Evolutionary conservation across 352 stramenopile genomes (phyloP).

Genomic region (Peronospora destructor): DNA sequence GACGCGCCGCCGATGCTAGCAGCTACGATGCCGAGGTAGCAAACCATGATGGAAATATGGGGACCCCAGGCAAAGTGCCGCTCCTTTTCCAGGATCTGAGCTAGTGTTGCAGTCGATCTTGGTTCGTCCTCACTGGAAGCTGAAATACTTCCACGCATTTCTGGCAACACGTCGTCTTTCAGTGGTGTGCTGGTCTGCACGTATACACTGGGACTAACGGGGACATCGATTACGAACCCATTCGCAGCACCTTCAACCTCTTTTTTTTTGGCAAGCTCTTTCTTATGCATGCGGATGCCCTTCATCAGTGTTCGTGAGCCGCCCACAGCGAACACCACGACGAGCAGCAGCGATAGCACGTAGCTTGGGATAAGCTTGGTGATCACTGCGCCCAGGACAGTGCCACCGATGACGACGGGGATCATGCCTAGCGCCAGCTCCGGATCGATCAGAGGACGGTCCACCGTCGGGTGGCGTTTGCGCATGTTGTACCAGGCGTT

Average conservation of each 20-base stretch:
- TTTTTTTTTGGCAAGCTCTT: constrained; percentile 34
- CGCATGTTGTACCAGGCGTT: constrained; percentile 60
- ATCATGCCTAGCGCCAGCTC: constrained; percentile 57
- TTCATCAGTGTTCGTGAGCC: constrained; percentile 28
- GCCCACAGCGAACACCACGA: constrained; percentile 33
- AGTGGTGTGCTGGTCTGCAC: constrained; percentile 16
- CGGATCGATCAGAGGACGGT: constrained; percentile 52
- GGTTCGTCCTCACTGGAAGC: constrained; percentile 4
- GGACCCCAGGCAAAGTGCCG: constrained; percentile 33
- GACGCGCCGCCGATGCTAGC: constrained; percentile 24
- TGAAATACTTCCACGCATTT: constrained; percentile 16
- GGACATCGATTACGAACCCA: constrained; percentile 3
- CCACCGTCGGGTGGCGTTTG: constrained; percentile 48
- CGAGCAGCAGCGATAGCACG: constrained; percentile 49
- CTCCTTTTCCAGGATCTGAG: constrained; percentile 31
- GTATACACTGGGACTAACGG: constrained; percentile 14
- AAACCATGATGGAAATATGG: constrained; percentile 36
- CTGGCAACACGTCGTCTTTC: constrained; percentile 6
- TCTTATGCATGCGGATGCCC: constrained; percentile 27
- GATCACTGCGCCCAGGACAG: constrained; percentile 46
- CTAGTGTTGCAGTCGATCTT: constrained; percentile 3
- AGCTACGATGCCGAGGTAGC: constrained; percentile 33
- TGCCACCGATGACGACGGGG: constrained; percentile 49
- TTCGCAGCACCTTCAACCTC: constrained; percentile 5
- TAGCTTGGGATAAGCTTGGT: constrained; percentile 58